These are phyloP conservation scores for Eruca vesicaria DNA, from an alignment of 441 rosid species.

Conservation along the genomic window DNA sequence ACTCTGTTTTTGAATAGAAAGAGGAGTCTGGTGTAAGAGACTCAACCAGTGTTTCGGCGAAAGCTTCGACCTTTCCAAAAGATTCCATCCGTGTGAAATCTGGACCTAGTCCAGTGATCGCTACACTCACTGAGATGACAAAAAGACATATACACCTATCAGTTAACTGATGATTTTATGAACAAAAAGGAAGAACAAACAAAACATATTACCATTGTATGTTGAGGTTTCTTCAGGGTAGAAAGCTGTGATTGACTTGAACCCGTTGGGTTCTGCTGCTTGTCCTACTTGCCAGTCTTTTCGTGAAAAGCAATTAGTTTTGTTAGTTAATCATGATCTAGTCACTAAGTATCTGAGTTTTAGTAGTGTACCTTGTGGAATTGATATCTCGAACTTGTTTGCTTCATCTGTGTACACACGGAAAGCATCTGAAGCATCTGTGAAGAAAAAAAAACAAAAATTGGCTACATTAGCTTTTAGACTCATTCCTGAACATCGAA, in stretches of 20 bases:
- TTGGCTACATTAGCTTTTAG: neutral
- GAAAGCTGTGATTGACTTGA: slow-evolving; percentile 87
- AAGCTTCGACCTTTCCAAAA: slow-evolving; percentile 91
- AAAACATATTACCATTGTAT: slow-evolving; percentile 55
- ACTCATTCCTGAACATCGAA: neutral
- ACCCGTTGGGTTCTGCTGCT: slow-evolving; percentile 74
- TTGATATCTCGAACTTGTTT: slow-evolving; percentile 79
- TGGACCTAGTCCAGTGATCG: slow-evolving; percentile 89
- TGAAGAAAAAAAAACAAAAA: neutral
- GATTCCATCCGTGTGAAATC: slow-evolving; percentile 93
- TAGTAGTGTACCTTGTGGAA: slow-evolving; percentile 66
- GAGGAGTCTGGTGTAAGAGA: neutral
- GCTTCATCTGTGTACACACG: slow-evolving; percentile 67
- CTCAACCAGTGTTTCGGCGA: slow-evolving; percentile 81
- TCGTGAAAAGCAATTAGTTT: neutral
- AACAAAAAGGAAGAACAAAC: neutral
- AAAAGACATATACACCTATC: neutral
- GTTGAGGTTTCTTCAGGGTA: slow-evolving; percentile 60
- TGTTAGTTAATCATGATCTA: neutral
- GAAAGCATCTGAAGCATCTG: slow-evolving; percentile 45
- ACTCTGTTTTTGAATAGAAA: neutral
- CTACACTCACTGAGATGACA: slow-evolving; percentile 29
- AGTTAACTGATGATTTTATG: neutral
- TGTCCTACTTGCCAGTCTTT: slow-evolving; percentile 76
- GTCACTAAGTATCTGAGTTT: neutral